A percentile compares a stretch with the other conserved stretches of the same genome.
Conservation (phyloP, 768 basidiomycete species). For the Vararia minispora region DNA sequence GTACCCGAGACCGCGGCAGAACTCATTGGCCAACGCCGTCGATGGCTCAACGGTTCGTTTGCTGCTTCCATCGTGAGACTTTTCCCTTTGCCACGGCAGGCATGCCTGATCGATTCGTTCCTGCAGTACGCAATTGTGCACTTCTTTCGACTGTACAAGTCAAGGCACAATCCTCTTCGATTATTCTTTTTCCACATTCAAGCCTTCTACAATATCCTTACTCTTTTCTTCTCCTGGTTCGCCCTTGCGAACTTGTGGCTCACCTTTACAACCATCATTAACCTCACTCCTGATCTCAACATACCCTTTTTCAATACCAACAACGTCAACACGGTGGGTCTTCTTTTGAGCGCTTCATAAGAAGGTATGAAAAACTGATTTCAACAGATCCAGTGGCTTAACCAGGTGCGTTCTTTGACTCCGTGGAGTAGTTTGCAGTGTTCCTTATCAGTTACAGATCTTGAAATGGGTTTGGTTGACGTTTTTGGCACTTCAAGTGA, state of each 20-base stretch:
- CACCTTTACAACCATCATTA: constrained; percentile 87
- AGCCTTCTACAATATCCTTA: constrained; percentile 74
- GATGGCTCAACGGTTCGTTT: too few species aligned
- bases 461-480: constrained; percentile 83
- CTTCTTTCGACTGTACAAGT: constrained; percentile 80
- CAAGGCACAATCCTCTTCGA: constrained; percentile 74
- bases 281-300: constrained; percentile 48
- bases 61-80: constrained; percentile 64
- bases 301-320: constrained; percentile 60
- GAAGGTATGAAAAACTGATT: neutral
- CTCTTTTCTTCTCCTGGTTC: constrained; percentile 85
- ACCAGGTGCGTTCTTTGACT: too few species aligned
- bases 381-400: constrained; percentile 75
- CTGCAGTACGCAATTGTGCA: constrained; percentile 75
- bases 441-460: too few species aligned
- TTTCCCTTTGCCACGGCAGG: neutral
- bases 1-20: constrained; percentile 83
- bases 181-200: constrained; percentile 96
- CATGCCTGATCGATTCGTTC: constrained; percentile 3
- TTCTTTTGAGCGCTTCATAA: constrained; percentile 5
- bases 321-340: constrained; percentile 53
- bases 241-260: constrained; percentile 84
- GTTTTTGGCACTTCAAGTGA: constrained; percentile 65
- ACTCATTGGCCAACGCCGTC: constrained; percentile 88
- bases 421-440: too few species aligned